These are phyloP conservation scores for Pythium aristosporum DNA, from an alignment of 352 stramenopile species.

Conservation along the genomic window DNA sequence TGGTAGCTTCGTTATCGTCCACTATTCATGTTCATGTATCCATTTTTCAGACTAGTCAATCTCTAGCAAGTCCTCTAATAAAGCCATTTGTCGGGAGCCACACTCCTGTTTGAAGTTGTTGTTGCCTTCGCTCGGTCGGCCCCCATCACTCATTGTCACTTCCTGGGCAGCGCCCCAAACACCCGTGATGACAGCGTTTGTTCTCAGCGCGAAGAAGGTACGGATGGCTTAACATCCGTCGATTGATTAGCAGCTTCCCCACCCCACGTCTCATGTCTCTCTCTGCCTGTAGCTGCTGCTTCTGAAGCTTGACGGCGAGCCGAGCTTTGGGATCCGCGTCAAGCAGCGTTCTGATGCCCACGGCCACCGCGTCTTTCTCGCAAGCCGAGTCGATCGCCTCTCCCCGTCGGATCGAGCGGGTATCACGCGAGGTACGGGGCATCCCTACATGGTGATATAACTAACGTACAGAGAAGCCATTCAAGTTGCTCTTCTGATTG, in stretches of 20 bases:
- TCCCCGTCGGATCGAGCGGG: slow-evolving; percentile 4
- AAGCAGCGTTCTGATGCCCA: neutral
- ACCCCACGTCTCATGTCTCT: no score
- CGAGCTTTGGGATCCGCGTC: slow-evolving; percentile 6
- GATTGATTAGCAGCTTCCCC: neutral
- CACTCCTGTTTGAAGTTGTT: neutral
- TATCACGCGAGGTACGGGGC: neutral
- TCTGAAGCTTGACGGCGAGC: slow-evolving; percentile 12
- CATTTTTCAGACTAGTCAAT: no score
- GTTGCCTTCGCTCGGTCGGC: neutral
- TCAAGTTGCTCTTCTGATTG: neutral
- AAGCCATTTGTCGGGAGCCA: neutral
- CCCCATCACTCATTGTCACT: neutral
- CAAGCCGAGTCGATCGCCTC: neutral
- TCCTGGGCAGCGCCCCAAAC: neutral
- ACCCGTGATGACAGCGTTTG: slow-evolving; percentile 6
- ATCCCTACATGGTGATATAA: no score
- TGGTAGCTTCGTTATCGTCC: no score
- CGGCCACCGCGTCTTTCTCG: neutral
- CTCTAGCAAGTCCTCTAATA: no score
- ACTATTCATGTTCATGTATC: neutral
- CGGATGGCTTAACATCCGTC: neutral
- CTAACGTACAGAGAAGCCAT: neutral
- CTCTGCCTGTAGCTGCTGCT: neutral
- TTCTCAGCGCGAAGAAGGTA: slow-evolving; percentile 9